Evolutionary conservation across 2,329 filamentous ascomycete species (phyloP).

Genomic region (Sporothrix schenckii): DNA sequence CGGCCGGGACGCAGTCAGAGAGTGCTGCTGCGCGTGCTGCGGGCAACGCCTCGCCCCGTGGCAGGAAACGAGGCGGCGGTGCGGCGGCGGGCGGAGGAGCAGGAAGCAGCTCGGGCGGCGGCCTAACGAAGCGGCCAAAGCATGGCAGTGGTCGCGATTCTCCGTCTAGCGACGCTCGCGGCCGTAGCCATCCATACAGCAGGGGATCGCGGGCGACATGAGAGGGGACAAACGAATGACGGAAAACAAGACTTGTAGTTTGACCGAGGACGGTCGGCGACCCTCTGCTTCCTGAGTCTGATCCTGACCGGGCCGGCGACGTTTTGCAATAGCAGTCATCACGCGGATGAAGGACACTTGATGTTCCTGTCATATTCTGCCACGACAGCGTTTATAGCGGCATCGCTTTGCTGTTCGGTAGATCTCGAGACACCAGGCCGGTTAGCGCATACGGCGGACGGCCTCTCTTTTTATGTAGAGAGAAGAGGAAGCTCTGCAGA

Average conservation of each 20-base stretch:
- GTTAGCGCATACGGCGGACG: too few relatives aligned
- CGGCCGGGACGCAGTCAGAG: conserved; percentile 28
- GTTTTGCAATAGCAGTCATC: not conserved
- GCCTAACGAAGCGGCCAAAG: conserved; percentile 33
- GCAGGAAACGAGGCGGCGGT: conserved; percentile 28
- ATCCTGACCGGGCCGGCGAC: not conserved
- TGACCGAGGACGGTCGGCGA: not conserved
- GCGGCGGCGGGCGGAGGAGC: not conserved
- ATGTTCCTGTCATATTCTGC: too few relatives aligned
- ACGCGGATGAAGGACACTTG: too few relatives aligned
- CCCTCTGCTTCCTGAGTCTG: not conserved
- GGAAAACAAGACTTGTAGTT: not conserved
- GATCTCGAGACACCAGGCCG: too few relatives aligned
- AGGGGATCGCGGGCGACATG: conserved; percentile 28
- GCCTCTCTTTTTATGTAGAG: not conserved
- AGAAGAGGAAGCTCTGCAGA: not conserved
- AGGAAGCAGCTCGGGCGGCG: not conserved
- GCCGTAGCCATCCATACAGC: conserved; percentile 26
- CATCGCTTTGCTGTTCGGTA: too few relatives aligned
- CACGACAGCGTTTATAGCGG: too few relatives aligned
- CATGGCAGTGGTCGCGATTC: conserved; percentile 20
- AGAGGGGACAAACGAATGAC: not conserved
- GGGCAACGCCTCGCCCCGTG: not conserved
- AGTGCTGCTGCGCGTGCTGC: not conserved
- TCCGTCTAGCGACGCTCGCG: not conserved